Conservation (phyloP, 148 eudicot genomes). For the Polygonum aviculare region DNA sequence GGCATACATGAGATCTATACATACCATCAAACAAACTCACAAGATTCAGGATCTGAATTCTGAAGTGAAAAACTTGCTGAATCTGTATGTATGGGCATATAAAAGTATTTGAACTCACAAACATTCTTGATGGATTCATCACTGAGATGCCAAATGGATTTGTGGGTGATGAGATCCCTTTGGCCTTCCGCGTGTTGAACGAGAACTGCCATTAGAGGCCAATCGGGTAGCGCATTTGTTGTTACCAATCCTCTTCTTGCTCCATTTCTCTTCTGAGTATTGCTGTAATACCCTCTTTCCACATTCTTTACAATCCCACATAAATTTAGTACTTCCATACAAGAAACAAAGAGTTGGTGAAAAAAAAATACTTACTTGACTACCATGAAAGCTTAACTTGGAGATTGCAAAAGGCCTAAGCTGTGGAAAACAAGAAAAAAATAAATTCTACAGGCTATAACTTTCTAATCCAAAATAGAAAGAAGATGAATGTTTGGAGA, state of each 20-base stretch:
- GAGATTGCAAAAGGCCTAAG: slow-evolving; percentile 33
- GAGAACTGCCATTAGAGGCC: slow-evolving; percentile 72
- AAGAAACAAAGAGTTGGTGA: no score
- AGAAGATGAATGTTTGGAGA: not conserved
- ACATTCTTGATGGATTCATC: slow-evolving; percentile 65
- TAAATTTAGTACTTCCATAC: not conserved
- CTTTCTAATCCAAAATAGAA: not conserved
- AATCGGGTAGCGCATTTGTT: slow-evolving; percentile 58
- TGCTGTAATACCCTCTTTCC: not conserved
- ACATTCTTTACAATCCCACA: not conserved
- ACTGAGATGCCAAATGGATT: slow-evolving; percentile 82
- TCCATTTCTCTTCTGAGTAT: slow-evolving; percentile 19
- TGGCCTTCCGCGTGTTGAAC: slow-evolving; percentile 78
- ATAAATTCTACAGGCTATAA: not conserved
- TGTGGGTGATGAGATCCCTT: slow-evolving; percentile 57
- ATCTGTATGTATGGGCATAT: not conserved
- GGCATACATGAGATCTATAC: slow-evolving; percentile 52
- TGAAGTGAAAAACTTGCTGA: not conserved
- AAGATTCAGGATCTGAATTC: not conserved
- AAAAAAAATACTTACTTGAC: slow-evolving; percentile 44
- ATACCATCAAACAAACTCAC: not conserved
- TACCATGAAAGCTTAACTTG: slow-evolving; percentile 26
- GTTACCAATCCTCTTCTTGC: slow-evolving; percentile 18
- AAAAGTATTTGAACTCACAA: slow-evolving; percentile 36
- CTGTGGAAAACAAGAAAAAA: slow-evolving; percentile 31